Evolutionary conservation across 2,329 filamentous ascomycete genomes (phyloP), one percentile per base, ranked within the genome.

Genomic region (Chrysoporthe deuterocubensis): DNA sequence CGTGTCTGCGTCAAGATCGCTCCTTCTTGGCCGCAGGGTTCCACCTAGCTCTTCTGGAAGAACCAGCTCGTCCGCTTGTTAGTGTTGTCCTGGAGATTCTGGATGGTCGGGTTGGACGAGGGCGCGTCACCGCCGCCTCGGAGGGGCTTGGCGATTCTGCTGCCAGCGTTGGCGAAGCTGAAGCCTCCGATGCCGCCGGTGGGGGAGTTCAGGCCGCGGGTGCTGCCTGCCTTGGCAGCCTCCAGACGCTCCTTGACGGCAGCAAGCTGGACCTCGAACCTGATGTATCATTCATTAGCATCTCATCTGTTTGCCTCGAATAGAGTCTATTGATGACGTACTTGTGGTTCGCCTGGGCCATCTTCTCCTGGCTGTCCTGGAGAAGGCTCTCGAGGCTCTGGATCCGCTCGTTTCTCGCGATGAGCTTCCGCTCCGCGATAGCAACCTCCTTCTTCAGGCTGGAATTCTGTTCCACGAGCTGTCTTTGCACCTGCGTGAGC

Each of bases 371-470:
- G 77, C 93, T 97, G 79, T 99, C 96, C 79, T 97, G 94, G 74
- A 99, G 86, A 76, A 99, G 83, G 76, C 88, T 91, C 83, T 99
- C 96, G 58, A 99, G 84, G 78, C 92, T 96, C 79, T 96, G 91
- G 78, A 99, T 99, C 67, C 96, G 92, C 85, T 99, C 96, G 77
- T 98, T 98, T 74, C 96, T 87, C 34, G 96, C 96, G 78, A 97
- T 96, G 71, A 99, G 86, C 81, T 99, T 99, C 74, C 96, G 89
- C 84, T 99, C 96, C 0, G 96, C 96, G 77, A 99, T 99, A 66
- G 96, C 96, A 66, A 99, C 96, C 81, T 99, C 96, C 85, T 99
- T 98, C 89, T 99, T 99, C 75, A 99, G 85, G 71, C 91, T 92
- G 73, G 93, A 93, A 81, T 99, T 99, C 81, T 99, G 96, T 83